These are phyloP conservation scores for Calamus simplicifolius DNA, from an alignment of 176 grass and related monocot genomes.

Conservation along the genomic window DNA sequence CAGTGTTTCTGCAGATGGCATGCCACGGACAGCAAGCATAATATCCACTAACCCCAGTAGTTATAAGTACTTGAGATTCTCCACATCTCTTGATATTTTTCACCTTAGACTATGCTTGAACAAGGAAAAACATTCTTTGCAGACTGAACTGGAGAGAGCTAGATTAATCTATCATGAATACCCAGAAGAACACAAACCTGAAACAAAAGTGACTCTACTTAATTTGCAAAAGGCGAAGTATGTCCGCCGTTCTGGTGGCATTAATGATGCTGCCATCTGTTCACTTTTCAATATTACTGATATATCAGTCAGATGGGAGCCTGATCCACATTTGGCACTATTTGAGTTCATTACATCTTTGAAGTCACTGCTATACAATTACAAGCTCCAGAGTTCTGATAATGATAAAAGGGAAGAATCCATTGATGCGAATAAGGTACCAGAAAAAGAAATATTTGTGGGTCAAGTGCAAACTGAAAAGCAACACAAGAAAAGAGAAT, in stretches of 20 bases:
- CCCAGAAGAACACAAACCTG: slow-evolving; percentile 44
- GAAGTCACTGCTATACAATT: slow-evolving; percentile 59
- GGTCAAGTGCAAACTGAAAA: slow-evolving; percentile 50
- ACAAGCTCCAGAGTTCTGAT: slow-evolving; percentile 51
- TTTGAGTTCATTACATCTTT: slow-evolving; percentile 59
- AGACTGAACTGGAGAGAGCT: slow-evolving; percentile 70
- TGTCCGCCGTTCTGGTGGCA: slow-evolving; percentile 67
- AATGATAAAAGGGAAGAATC: slow-evolving; percentile 59
- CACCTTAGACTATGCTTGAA: slow-evolving; percentile 49
- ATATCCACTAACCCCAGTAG: slow-evolving; percentile 35
- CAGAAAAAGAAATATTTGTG: slow-evolving; percentile 32
- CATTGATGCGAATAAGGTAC: slow-evolving; percentile 28
- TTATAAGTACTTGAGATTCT: slow-evolving; percentile 67
- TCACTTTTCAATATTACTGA: slow-evolving; percentile 80
- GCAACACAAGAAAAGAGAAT: slow-evolving; percentile 59
- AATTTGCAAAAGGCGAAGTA: slow-evolving; percentile 81
- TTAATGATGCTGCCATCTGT: slow-evolving; percentile 58
- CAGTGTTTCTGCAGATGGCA: slow-evolving; percentile 45
- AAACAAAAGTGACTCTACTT: slow-evolving; percentile 45
- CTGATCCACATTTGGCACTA: slow-evolving; percentile 77
- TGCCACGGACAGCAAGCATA: slow-evolving; percentile 65
- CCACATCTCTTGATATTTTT: slow-evolving; percentile 65
- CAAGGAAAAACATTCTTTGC: slow-evolving; percentile 80
- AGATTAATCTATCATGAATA: slow-evolving; percentile 57
- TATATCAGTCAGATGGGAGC: slow-evolving; percentile 63